A percentile compares a stretch with the other conserved stretches of the same genome.
Evolutionary conservation across 257 asterid genomes (phyloP).

Genomic region (Perilla frutescens): DNA sequence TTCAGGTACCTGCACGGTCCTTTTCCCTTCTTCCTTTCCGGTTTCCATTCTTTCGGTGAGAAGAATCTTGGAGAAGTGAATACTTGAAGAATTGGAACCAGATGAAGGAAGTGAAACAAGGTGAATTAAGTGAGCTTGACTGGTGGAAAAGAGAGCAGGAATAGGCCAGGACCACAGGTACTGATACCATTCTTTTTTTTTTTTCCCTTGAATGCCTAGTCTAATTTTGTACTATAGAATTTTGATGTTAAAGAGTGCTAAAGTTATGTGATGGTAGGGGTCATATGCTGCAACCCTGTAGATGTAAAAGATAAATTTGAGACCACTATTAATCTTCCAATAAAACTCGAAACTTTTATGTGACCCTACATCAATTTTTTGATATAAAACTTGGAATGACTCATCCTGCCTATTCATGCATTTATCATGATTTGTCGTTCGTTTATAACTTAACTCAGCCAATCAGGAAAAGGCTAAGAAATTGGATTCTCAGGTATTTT

Average conservation of each 20-base stretch:
- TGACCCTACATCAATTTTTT: conserved; percentile 44
- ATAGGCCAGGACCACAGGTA: conserved; percentile 74
- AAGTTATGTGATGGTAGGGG: conserved; percentile 41
- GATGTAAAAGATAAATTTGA: conserved; percentile 8
- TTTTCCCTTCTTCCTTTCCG: conserved; percentile 63
- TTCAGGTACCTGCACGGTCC: conserved; percentile 45
- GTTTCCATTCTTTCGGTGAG: conserved; percentile 57
- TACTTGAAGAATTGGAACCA: conserved; percentile 30
- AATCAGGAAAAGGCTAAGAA: conserved; percentile 14
- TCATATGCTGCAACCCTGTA: conserved; percentile 25
- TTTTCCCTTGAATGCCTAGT: conserved; percentile 41
- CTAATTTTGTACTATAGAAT: conserved; percentile 46
- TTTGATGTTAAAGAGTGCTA: conserved; percentile 45
- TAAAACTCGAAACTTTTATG: conserved; percentile 39
- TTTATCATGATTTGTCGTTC: conserved; percentile 32
- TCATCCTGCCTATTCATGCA: conserved; percentile 35
- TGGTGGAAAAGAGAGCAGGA: conserved; percentile 47
- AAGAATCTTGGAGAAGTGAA: conserved; percentile 32
- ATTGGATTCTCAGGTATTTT: conserved; percentile 10
- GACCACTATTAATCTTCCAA: conserved; percentile 34
- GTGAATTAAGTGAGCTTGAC: conserved; percentile 45
- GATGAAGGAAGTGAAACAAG: conserved; percentile 46
- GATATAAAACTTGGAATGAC: conserved; percentile 34
- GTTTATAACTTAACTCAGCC: conserved; percentile 15
- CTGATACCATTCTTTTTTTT: conserved; percentile 57